phyloP scores from a whole-genome alignment of 306 rosid species.

The Fagus crenata region DNA sequence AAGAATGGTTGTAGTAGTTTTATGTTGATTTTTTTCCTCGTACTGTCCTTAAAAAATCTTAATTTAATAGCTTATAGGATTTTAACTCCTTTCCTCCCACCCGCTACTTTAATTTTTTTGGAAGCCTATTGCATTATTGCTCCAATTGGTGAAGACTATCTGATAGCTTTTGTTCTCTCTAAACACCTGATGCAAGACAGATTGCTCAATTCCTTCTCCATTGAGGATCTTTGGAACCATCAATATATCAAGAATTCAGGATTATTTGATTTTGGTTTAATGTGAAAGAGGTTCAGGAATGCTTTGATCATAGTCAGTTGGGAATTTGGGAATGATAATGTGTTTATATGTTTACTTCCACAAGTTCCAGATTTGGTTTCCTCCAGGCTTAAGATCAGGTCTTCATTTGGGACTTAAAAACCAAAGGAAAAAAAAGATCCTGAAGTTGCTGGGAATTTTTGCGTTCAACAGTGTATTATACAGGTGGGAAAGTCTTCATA shows the following conservation, averaged over 20 bases:
- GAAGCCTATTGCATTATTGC: neutral
- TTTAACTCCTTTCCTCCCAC: neutral
- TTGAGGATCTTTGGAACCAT: neutral
- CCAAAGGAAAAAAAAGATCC: neutral
- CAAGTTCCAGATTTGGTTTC: neutral
- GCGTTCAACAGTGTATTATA: neutral
- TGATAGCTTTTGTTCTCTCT: neutral
- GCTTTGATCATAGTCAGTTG: neutral
- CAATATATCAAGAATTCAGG: neutral
- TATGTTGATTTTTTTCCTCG: neutral
- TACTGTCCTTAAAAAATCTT: neutral
- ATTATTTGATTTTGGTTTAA: neutral
- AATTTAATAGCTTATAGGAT: neutral
- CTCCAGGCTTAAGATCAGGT: neutral
- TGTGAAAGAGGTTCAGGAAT: conserved; percentile 1
- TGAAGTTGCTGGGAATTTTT: neutral
- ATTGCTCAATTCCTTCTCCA: neutral
- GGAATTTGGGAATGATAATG: neutral
- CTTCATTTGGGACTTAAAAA: neutral
- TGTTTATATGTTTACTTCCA: neutral
- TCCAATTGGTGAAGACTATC: neutral
- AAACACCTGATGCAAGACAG: neutral
- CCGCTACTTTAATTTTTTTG: neutral
- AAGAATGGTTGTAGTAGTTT: neutral
- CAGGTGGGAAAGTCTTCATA: neutral